Percentiles rank a stretch among this genome's conserved stretches.
These are phyloP conservation scores for Microcos paniculata DNA, from an alignment of 345 rosid species.

Conservation along the genomic window DNA sequence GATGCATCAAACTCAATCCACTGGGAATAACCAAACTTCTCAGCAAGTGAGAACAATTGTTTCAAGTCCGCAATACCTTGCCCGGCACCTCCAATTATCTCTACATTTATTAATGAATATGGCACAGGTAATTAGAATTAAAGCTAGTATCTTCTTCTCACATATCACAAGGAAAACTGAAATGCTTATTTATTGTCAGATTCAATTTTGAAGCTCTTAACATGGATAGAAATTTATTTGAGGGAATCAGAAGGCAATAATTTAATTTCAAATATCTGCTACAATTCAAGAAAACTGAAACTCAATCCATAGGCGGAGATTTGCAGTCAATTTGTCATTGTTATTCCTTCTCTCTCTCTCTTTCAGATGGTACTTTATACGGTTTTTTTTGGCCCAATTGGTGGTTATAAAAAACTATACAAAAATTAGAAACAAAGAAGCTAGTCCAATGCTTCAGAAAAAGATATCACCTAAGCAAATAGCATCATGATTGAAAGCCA, in stretches of 20 bases:
- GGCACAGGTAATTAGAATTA: conserved; percentile 10
- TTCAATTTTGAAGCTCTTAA: background rate
- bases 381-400: background rate
- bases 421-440: background rate
- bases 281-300: background rate
- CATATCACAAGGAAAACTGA: background rate
- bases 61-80: conserved; percentile 87
- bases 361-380: background rate
- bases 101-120: conserved; percentile 36
- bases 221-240: background rate
- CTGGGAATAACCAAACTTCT: conserved; percentile 81
- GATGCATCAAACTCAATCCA: conserved; percentile 99
- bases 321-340: no score
- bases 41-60: conserved; percentile 78
- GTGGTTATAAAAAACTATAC: background rate
- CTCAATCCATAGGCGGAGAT: background rate
- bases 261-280: background rate
- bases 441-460: background rate
- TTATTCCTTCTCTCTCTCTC: background rate
- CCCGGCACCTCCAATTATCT: conserved; percentile 71
- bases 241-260: background rate
- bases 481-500: background rate
- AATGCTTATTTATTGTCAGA: background rate
- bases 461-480: background rate
- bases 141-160: background rate